Evolutionary conservation across 257 asterid genomes (phyloP), one percentile per base, ranked within the genome.

Genomic region (Salvia splendens): DNA sequence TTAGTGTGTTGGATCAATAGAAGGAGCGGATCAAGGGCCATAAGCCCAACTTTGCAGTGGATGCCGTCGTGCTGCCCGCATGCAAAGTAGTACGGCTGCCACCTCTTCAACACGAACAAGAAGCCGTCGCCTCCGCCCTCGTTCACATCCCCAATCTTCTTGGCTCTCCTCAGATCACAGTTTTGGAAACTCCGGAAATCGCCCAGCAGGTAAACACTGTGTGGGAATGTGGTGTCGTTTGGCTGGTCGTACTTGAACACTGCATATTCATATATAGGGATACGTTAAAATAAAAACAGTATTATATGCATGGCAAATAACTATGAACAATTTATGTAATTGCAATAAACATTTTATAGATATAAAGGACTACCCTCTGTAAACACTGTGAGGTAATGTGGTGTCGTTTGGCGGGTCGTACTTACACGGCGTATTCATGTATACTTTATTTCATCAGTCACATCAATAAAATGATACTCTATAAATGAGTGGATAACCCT

Each of bases 231-330:
- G 0, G 92, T 84, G 51, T 59, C 80, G 53, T 79, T 88, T 64
- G 95, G 93, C 0, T 94, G 84, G 71, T 85, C 93, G 43, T 81
- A 91, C 73, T 79, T 88, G 85, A 91, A 91, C 69, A 91, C 92
- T 88, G 76, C 75, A 74, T 17, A 24, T 24, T 24, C 30, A 24
- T 24, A 24, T 24, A 24, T 24, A 24, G 30, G 30, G 30, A 2
- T 24, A 2, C 30, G 30, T 24, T 24, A 24, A 24, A 24, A 24
- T 24, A 24, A 24, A 20, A 24, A 24, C 30, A 24, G 0, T 24
- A 24, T 24, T 2, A 24, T 24, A 24, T 24, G 30, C 30, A 24
- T 24, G 30, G 1, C 30, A 24, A 24, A 24, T 0, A 24, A 24
- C 30, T 24, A 24, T 24, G 30, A 17, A 24, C 30, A 24, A 0